A percentile compares a stretch with the other conserved stretches of the same genome.
phyloP scores from a whole-genome alignment of 805 yeast genomes.

The Schizosaccharomyces lindneri region DNA sequence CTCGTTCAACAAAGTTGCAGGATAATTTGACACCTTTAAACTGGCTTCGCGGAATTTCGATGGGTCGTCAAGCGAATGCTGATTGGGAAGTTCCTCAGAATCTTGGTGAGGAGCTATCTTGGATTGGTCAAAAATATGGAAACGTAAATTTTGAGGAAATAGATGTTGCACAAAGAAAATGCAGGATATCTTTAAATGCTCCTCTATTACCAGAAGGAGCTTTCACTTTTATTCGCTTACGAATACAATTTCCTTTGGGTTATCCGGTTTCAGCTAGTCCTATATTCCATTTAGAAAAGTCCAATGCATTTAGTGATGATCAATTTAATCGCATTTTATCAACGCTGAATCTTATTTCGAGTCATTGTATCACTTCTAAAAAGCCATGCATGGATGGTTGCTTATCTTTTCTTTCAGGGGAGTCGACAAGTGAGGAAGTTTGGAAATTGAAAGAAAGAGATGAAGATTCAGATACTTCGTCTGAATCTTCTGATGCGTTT shows the following conservation, averaged over 20 bases:
- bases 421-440: conserved; percentile 27
- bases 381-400: conserved; percentile 61
- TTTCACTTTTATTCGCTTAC: conserved; percentile 41
- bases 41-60: conserved; percentile 83
- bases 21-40: conserved; percentile 37
- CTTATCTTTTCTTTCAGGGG: conserved; percentile 59
- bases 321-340: conserved; percentile 26
- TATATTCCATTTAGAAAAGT: conserved; percentile 47
- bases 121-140: conserved; percentile 72
- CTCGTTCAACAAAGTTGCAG: conserved; percentile 5
- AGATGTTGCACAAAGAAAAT: conserved; percentile 61
- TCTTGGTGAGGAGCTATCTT: conserved; percentile 75
- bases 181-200: conserved; percentile 57
- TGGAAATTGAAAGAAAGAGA: conserved; percentile 7
- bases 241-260: conserved; percentile 39
- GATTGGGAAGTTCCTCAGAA: conserved; percentile 23
- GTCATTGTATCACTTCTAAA: conserved; percentile 28
- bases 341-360: conserved; percentile 30
- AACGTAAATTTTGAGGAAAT: conserved; percentile 67
- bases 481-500: neutral
- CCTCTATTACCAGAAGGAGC: conserved; percentile 26
- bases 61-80: conserved; percentile 23
- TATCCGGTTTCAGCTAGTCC: conserved; percentile 43
- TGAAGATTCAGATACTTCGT: neutral
- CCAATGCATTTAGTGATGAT: conserved; percentile 27